phyloP scores from a whole-genome alignment of 1,139 yeast species.

The Pichia sp. region DNA sequence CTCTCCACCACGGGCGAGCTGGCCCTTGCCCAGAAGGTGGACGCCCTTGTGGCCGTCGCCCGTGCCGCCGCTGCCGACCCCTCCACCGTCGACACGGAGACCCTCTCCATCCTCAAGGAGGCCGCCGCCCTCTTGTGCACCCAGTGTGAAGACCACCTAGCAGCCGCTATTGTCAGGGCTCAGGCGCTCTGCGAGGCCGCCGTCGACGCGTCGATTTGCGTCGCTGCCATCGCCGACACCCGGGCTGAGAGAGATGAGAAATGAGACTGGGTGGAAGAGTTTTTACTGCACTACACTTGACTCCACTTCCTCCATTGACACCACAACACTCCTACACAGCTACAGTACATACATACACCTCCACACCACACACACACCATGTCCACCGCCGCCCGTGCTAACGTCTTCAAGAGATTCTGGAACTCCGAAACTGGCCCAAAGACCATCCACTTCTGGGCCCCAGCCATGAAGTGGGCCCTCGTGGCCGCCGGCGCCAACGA shows the following conservation, averaged over 20 bases:
- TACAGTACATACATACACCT: neutral
- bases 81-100: neutral
- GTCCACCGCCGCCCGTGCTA: constrained; percentile 14
- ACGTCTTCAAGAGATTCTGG: constrained; percentile 66
- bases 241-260: neutral
- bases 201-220: constrained; percentile 1
- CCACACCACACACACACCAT: neutral
- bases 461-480: constrained; percentile 74
- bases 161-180: neutral
- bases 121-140: neutral
- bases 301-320: no score
- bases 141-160: neutral
- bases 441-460: constrained; percentile 95
- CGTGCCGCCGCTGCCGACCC: neutral
- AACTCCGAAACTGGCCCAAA: constrained; percentile 92
- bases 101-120: neutral
- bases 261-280: neutral
- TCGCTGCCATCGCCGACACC: neutral
- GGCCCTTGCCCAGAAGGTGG: neutral
- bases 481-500: constrained; percentile 91
- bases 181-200: neutral
- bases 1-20: neutral
- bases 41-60: neutral
- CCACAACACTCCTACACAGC: no score
- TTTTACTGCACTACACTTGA: no score